phyloP scores from a whole-genome alignment of 2,329 filamentous ascomycete genomes.

The Aspergillus pseudonomiae region DNA sequence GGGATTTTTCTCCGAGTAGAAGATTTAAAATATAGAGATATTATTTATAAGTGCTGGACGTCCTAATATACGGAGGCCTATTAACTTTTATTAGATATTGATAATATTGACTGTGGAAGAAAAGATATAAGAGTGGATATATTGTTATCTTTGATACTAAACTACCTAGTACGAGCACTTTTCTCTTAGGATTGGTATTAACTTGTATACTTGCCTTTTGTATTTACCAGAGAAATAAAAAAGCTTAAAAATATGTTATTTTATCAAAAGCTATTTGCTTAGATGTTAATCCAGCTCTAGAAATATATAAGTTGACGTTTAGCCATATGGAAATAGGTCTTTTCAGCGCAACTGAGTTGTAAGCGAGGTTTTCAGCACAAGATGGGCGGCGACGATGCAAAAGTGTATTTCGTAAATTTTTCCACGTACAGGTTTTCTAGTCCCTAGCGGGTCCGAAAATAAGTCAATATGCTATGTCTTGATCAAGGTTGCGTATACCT shows the following conservation, averaged over 20 bases:
- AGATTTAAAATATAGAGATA: constrained; percentile 2
- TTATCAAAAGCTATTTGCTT: neutral
- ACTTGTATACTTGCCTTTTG: constrained; percentile 5
- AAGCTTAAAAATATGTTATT: neutral
- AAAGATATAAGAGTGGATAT: neutral
- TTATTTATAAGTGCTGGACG: constrained; percentile 5
- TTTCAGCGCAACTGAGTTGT: neutral
- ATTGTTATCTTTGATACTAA: neutral
- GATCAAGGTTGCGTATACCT: neutral
- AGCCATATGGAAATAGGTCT: neutral
- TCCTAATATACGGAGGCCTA: neutral
- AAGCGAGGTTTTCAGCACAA: neutral
- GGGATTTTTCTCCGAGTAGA: constrained; percentile 5
- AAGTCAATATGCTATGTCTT: neutral
- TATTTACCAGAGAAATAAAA: constrained; percentile 2
- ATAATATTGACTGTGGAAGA: neutral
- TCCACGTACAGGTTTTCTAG: neutral
- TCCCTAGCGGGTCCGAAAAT: neutral
- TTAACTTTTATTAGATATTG: neutral
- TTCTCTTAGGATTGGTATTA: constrained; percentile 2
- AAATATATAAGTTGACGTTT: neutral
- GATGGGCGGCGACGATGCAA: neutral
- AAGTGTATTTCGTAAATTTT: neutral
- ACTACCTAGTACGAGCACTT: constrained; percentile 1
- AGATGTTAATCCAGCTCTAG: neutral